A percentile compares a stretch with the other conserved stretches of the same genome.
These are phyloP conservation scores for Pythium vanterpoolii DNA, from an alignment of 352 stramenopile species.

Conservation along the genomic window DNA sequence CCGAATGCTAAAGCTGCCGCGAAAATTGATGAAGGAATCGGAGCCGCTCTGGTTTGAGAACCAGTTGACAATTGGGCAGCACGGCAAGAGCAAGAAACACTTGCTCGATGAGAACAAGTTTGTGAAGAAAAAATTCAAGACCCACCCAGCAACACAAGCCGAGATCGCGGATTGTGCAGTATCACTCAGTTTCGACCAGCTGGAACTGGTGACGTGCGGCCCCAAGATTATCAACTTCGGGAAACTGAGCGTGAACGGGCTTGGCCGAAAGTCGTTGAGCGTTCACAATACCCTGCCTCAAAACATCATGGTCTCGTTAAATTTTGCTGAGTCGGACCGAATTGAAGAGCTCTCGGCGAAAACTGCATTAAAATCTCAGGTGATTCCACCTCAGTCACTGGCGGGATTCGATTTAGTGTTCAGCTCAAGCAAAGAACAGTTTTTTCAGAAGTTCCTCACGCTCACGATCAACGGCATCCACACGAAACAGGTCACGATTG, in stretches of 20 bases:
- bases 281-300: constrained; percentile 88
- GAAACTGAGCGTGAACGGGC: constrained; percentile 83
- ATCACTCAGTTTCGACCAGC: constrained; percentile 68
- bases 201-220: constrained; percentile 59
- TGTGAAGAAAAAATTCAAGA: constrained; percentile 92
- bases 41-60: constrained; percentile 72
- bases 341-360: constrained; percentile 59
- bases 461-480: constrained; percentile 87
- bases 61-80: constrained; percentile 16
- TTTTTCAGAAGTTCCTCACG: constrained; percentile 81
- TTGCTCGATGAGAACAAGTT: constrained; percentile 88
- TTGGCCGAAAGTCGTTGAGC: constrained; percentile 72
- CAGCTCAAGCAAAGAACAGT: constrained; percentile 62
- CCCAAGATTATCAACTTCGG: constrained; percentile 92
- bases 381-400: constrained; percentile 72
- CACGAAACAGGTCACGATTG: constrained; percentile 75
- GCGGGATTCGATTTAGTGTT: constrained; percentile 92
- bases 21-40: constrained; percentile 23
- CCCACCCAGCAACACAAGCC: constrained; percentile 80
- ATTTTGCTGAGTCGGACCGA: constrained; percentile 33
- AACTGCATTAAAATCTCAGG: constrained; percentile 66
- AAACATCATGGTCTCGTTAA: constrained; percentile 75
- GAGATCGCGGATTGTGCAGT: constrained; percentile 85
- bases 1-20: constrained; percentile 40
- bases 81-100: constrained; percentile 32